These are phyloP conservation scores for Kingdonia uniflora DNA, from an alignment of 164 flowering plant species.

Conservation along the genomic window DNA sequence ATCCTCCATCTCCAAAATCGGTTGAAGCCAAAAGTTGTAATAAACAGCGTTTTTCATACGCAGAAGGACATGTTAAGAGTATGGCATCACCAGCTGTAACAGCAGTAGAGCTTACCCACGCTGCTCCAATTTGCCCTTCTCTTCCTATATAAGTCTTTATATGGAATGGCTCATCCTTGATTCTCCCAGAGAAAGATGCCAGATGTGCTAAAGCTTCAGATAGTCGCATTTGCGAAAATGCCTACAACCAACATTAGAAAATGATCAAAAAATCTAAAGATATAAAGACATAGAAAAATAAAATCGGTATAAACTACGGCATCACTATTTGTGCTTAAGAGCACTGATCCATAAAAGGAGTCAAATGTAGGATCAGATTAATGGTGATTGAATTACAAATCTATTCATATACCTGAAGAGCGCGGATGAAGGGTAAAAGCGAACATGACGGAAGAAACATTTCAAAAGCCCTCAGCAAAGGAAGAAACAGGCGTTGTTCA, in stretches of 20 bases:
- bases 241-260: slow-evolving; percentile 30
- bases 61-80: slow-evolving; percentile 81
- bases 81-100: slow-evolving; percentile 85
- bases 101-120: slow-evolving; percentile 85
- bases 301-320: no score
- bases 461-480: slow-evolving; percentile 90
- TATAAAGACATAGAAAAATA: no score
- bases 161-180: slow-evolving; percentile 64
- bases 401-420: slow-evolving; percentile 66
- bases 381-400: not conserved
- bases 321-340: no score
- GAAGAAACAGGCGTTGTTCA: slow-evolving; percentile 79
- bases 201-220: slow-evolving; percentile 94
- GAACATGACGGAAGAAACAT: slow-evolving; percentile 95
- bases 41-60: slow-evolving; percentile 88
- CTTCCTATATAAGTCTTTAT: slow-evolving; percentile 26
- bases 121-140: slow-evolving; percentile 43
- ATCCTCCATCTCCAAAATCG: slow-evolving; percentile 97
- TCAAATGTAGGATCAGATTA: not conserved
- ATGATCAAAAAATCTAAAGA: slow-evolving; percentile 1
- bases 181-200: slow-evolving; percentile 72
- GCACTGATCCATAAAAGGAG: no score
- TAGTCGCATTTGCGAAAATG: slow-evolving; percentile 95
- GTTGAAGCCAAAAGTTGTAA: slow-evolving; percentile 84
- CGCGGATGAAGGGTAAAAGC: slow-evolving; percentile 80